Conservation (phyloP, 306 rosid species). For the Carpinus fangiana region DNA sequence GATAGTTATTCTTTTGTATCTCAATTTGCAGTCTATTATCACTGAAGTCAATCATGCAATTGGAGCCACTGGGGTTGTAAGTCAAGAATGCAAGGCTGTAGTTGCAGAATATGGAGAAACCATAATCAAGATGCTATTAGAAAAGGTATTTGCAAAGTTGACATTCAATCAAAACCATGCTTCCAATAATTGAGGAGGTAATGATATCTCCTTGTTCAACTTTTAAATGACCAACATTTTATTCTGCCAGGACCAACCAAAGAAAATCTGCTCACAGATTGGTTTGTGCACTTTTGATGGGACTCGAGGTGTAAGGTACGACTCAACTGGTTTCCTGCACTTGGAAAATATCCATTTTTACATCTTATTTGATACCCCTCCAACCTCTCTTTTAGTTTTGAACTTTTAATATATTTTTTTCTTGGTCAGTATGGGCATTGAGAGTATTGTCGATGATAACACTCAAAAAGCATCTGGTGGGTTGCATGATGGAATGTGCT, state of each 20-base stretch:
- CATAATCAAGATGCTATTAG: conserved; percentile 54
- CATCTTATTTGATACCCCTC: background rate
- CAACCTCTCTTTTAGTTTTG: background rate
- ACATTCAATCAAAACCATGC: background rate
- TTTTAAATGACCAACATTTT: background rate
- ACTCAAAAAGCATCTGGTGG: conserved; percentile 31
- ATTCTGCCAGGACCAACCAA: conserved; percentile 51
- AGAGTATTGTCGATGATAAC: conserved; percentile 52
- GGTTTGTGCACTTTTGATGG: conserved; percentile 69
- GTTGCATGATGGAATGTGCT: conserved; percentile 41
- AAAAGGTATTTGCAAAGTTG: conserved; percentile 37
- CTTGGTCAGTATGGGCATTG: conserved; percentile 40
- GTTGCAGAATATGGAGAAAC: conserved; percentile 67
- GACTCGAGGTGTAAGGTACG: conserved; percentile 54
- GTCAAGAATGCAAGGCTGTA: conserved; percentile 67
- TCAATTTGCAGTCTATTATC: conserved; percentile 46
- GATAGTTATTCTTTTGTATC: conserved; percentile 7
- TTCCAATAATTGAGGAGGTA: background rate
- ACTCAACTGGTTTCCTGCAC: background rate
- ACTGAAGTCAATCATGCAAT: conserved; percentile 74
- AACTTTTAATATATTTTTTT: background rate
- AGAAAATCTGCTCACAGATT: conserved; percentile 63
- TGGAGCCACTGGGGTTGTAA: conserved; percentile 67
- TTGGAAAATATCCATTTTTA: background rate
- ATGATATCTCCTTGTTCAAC: background rate